These are phyloP conservation scores for Gyrodon lividus DNA, from an alignment of 768 basidiomycete species.

Conservation along the genomic window DNA sequence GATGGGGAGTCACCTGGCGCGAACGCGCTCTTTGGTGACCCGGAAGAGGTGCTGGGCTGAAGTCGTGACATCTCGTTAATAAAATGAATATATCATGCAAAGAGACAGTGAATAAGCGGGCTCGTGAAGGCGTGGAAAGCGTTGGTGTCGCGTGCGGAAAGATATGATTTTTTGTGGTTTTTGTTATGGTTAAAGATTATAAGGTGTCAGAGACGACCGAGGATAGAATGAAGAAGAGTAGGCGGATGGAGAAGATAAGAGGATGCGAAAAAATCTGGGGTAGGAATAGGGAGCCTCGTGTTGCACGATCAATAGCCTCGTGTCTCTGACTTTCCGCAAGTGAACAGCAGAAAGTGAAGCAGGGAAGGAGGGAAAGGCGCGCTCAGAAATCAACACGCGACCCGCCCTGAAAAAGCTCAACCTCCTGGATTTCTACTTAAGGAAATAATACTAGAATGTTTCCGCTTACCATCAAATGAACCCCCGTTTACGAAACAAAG, in stretches of 20 bases:
- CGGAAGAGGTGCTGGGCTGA: slow-evolving; percentile 29
- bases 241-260: slow-evolving; percentile 21
- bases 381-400: slow-evolving; percentile 27
- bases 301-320: slow-evolving; percentile 44
- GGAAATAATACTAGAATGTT: slow-evolving; percentile 22
- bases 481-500: slow-evolving; percentile 12
- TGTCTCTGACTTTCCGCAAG: slow-evolving; percentile 45
- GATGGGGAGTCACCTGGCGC: slow-evolving; percentile 18
- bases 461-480: slow-evolving; percentile 29
- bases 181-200: slow-evolving; percentile 20
- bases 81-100: slow-evolving; percentile 30
- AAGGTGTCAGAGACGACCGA: slow-evolving; percentile 17
- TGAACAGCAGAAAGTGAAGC: slow-evolving; percentile 29
- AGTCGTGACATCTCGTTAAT: slow-evolving; percentile 40
- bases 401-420: slow-evolving; percentile 35
- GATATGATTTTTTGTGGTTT: slow-evolving; percentile 22
- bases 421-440: slow-evolving; percentile 25
- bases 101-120: slow-evolving; percentile 26
- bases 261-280: slow-evolving; percentile 5
- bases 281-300: slow-evolving; percentile 47
- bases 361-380: slow-evolving; percentile 20
- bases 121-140: slow-evolving; percentile 27
- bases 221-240: slow-evolving; percentile 19
- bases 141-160: slow-evolving; percentile 35
- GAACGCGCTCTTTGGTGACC: slow-evolving; percentile 32